Evolutionary conservation across 345 rosid species (phyloP), one percentile per base, ranked within the genome.

Genomic region (Erysimum cheiranthoides): DNA sequence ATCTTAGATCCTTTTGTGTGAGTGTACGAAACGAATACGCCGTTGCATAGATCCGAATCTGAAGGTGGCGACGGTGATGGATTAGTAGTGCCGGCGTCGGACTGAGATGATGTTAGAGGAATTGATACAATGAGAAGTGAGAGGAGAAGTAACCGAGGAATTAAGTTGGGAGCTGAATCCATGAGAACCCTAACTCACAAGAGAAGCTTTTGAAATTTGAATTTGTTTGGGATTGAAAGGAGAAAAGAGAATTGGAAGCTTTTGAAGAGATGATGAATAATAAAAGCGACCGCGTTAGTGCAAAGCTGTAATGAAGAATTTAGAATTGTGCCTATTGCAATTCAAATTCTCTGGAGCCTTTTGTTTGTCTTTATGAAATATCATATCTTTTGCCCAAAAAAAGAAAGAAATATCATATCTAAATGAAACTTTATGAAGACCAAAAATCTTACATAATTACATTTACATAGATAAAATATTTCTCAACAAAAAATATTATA

Each of bases 11-110:
- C 84, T 17, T 62, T 86, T 0, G 42, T 39, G 79, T 86, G 79
- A 14, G 84, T 68, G 86, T 94, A 92, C 0, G 95, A 80, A 6
- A 94, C 61, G 85, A 86, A 92, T 1, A 94, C 79, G 32, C 97
- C 97, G 76, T 86, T 90, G 88, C 80, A 74, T 34, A 64, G 21
- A 74, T 67, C 68, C 39, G 82, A 69, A 13, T 73, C 80, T 4
- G 79, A 56, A 3, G 78, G 38, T 5, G 79, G 72, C 0, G 74
- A 5, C 0, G 78, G 78, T 10, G 76, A 45, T 1, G 73, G 28
- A 30, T 35, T 63, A 1, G 68, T 38, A 11, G 54, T 40, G 50
- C 11, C 67, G 43, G 31, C 36, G 70, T 3, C 32, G 39, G 82
- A 4, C 21, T 78, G 82, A 11, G 82, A 78, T 1, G 60, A 0